Evolutionary conservation across 805 yeast genomes (phyloP).

Genomic region (Starmerella tilneyi): DNA sequence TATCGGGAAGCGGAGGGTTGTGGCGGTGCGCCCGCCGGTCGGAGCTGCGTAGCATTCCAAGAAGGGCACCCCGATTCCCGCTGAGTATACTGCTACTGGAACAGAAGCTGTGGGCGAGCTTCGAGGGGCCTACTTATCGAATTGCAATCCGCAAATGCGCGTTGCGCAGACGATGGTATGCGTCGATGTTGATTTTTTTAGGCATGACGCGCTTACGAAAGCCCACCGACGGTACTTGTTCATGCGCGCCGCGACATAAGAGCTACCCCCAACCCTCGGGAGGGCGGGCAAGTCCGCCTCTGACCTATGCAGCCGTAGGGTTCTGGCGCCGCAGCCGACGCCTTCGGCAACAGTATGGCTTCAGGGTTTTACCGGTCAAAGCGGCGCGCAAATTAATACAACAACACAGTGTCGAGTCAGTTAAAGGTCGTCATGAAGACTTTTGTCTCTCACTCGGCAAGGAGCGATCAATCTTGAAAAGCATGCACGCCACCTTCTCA

Average conservation of each 20-base stretch:
- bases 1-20: slow-evolving; percentile 1
- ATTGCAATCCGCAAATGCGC: neutral
- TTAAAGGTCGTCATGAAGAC: too few relatives aligned
- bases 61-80: too few relatives aligned
- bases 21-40: neutral
- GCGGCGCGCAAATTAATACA: too few relatives aligned
- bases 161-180: neutral
- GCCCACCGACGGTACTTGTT: neutral
- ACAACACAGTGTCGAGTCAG: too few relatives aligned
- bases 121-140: too few relatives aligned
- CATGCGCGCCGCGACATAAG: neutral
- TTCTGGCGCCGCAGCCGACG: neutral
- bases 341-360: too few relatives aligned
- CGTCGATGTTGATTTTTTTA: slow-evolving; percentile 1
- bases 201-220: slow-evolving; percentile 3
- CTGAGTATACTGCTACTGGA: too few relatives aligned
- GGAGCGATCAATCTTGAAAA: too few relatives aligned
- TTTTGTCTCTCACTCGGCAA: too few relatives aligned
- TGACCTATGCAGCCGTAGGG: slow-evolving; percentile 1
- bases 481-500: too few relatives aligned
- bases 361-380: too few relatives aligned
- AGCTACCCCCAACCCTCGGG: neutral
- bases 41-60: slow-evolving; percentile 3
- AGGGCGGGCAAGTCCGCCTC: neutral
- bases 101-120: too few relatives aligned